phyloP scores from a whole-genome alignment of 805 yeast genomes.

The Metschnikowia picachoensis region DNA sequence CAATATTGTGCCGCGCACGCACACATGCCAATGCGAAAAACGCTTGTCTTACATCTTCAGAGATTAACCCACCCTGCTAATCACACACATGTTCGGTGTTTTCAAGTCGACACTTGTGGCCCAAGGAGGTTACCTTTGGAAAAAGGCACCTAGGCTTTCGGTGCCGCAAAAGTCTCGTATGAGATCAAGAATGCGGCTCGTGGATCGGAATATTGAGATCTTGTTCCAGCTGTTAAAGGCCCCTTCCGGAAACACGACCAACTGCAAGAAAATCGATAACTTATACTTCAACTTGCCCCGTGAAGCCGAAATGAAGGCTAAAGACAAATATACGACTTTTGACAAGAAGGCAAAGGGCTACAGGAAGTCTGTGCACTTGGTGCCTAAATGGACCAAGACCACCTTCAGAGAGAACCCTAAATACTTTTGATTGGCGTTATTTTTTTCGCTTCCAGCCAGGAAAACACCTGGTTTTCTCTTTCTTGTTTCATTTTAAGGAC shows the following conservation, averaged over 20 bases:
- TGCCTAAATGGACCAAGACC: conserved; percentile 88
- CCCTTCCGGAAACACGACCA: conserved; percentile 32
- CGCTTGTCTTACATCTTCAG: background rate
- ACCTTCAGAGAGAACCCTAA: conserved; percentile 78
- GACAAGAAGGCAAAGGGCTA: conserved; percentile 70
- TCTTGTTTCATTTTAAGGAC: background rate
- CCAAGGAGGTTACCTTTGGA: conserved; percentile 73
- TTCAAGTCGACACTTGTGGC: conserved; percentile 56
- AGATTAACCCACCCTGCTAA: too few species aligned
- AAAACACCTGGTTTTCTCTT: background rate
- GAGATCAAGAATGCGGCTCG: conserved; percentile 75
- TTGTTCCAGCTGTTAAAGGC: conserved; percentile 41
- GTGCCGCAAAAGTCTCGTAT: conserved; percentile 77
- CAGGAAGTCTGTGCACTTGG: conserved; percentile 83
- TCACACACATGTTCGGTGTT: conserved; percentile 58
- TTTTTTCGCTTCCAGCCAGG: background rate
- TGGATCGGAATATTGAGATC: conserved; percentile 72
- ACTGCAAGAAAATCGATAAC: conserved; percentile 35
- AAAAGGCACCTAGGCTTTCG: conserved; percentile 53
- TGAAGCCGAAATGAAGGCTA: conserved; percentile 73
- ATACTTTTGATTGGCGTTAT: conserved; percentile 41
- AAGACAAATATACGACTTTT: conserved; percentile 85
- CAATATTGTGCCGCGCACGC: conserved; percentile 1
- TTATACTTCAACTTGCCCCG: conserved; percentile 55
- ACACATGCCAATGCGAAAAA: background rate